phyloP scores from a whole-genome alignment of 2,329 filamentous ascomycete genomes.

The Endoconidiophora polonica region DNA sequence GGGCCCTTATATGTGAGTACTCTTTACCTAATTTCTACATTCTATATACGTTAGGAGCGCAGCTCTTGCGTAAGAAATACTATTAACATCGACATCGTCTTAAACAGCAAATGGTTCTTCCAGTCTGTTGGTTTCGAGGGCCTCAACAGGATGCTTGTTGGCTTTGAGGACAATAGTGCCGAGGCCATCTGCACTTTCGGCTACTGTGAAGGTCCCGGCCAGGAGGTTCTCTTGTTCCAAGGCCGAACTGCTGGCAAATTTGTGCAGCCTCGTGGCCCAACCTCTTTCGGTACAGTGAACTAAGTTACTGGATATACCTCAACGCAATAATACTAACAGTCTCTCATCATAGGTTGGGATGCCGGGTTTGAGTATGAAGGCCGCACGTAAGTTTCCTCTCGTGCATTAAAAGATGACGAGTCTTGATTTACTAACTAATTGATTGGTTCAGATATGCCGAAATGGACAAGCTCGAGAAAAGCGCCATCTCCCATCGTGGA shows the following conservation, averaged over 20 bases:
- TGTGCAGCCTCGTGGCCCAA: constrained; percentile 64
- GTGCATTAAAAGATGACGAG: not conserved
- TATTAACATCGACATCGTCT: constrained; percentile 2
- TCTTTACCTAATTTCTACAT: not conserved
- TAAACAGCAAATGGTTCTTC: constrained; percentile 79
- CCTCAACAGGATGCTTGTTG: constrained; percentile 76
- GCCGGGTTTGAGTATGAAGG: constrained; percentile 89
- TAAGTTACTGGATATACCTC: not conserved
- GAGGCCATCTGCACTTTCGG: constrained; percentile 94
- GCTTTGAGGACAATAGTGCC: constrained; percentile 78
- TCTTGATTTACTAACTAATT: not conserved
- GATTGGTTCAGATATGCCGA: constrained; percentile 52
- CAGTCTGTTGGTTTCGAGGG: constrained; percentile 64
- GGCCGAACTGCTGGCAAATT: constrained; percentile 75
- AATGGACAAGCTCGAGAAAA: constrained; percentile 81
- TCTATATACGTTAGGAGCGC: no score
- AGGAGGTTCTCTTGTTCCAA: constrained; percentile 78
- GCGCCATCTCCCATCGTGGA: constrained; percentile 79
- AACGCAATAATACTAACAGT: constrained; percentile 1
- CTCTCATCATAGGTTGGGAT: constrained; percentile 61
- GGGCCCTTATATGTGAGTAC: constrained; percentile 78
- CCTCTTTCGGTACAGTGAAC: constrained; percentile 55
- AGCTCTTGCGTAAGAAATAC: no score
- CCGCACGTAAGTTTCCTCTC: constrained; percentile 41
- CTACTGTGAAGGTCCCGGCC: constrained; percentile 70